Conservation (phyloP, 768 basidiomycete species). For the Phanerochaete carnosa region DNA sequence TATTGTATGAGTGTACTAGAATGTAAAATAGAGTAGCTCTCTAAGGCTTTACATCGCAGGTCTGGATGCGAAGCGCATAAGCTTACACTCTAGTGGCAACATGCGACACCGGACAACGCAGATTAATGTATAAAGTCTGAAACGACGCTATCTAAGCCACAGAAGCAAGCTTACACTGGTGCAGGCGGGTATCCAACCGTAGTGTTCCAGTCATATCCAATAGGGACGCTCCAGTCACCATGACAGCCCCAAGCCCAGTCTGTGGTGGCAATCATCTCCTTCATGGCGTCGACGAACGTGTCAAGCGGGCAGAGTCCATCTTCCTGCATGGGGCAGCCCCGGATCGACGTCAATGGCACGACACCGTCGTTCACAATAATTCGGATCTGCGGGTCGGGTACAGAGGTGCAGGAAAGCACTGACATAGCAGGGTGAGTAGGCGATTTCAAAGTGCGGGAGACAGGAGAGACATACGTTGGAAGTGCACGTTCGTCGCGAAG, state of each 20-base stretch:
- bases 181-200: slow-evolving; percentile 62
- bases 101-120: too few species aligned
- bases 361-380: slow-evolving; percentile 88
- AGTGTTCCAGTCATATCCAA: slow-evolving; percentile 68
- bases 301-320: slow-evolving; percentile 78
- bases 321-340: slow-evolving; percentile 66
- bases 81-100: too few species aligned
- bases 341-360: slow-evolving; percentile 73
- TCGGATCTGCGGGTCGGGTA: slow-evolving; percentile 57
- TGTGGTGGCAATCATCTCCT: slow-evolving; percentile 57
- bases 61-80: too few species aligned
- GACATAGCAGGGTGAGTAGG: not conserved
- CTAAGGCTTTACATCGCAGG: not conserved
- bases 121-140: too few species aligned
- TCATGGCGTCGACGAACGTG: slow-evolving; percentile 68
- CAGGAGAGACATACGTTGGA: slow-evolving; percentile 61
- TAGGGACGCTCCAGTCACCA: slow-evolving; percentile 72
- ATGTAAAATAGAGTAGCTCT: not conserved
- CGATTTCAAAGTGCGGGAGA: not conserved
- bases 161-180: not conserved
- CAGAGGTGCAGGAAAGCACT: slow-evolving; percentile 28
- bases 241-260: slow-evolving; percentile 77
- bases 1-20: not conserved
- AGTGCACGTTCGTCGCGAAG: slow-evolving; percentile 85
- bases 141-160: too few species aligned